Evolutionary conservation across 2,329 filamentous ascomycete species (phyloP).

Genomic region (Colletotrichum scovillei): DNA sequence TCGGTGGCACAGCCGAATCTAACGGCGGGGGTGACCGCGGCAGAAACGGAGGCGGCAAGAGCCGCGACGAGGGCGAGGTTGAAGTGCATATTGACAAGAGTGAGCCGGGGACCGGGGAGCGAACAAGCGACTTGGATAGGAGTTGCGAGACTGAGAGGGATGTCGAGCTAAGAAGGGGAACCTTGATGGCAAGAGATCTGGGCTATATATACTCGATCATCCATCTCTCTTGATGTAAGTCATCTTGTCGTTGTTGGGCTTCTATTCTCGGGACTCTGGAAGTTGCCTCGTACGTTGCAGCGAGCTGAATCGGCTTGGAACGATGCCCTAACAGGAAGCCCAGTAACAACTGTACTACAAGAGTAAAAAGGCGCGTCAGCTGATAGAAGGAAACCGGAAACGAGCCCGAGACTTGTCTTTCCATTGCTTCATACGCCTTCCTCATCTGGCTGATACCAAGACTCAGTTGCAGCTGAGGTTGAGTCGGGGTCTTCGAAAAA

Average conservation of each 20-base stretch:
- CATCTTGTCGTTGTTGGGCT: not conserved
- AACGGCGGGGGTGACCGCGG: not conserved
- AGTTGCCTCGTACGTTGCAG: not conserved
- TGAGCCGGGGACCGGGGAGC: not conserved
- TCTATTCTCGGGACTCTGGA: not conserved
- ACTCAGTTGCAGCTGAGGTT: not conserved
- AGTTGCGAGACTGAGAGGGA: slow-evolving; percentile 16
- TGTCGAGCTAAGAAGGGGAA: slow-evolving; percentile 4
- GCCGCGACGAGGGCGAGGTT: slow-evolving; percentile 15
- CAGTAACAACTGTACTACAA: not conserved
- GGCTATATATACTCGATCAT: slow-evolving; percentile 5
- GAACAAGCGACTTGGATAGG: not conserved
- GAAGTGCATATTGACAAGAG: slow-evolving; percentile 3
- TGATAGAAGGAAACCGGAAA: not conserved
- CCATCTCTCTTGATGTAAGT: not conserved
- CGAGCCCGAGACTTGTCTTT: not conserved
- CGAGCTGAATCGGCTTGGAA: not conserved
- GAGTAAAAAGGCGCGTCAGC: not conserved
- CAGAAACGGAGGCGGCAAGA: slow-evolving; percentile 20
- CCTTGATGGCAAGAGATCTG: not conserved
- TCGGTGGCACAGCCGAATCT: slow-evolving; percentile 11
- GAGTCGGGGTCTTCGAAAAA: not conserved
- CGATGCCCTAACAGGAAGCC: not conserved
- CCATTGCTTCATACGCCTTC: slow-evolving; percentile 4
- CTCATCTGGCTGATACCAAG: slow-evolving; percentile 13